Evolutionary conservation across 495 filamentous ascomycete species (phyloP), one percentile per base, ranked within the genome.

Genomic region (Penicillium ochrochloron): DNA sequence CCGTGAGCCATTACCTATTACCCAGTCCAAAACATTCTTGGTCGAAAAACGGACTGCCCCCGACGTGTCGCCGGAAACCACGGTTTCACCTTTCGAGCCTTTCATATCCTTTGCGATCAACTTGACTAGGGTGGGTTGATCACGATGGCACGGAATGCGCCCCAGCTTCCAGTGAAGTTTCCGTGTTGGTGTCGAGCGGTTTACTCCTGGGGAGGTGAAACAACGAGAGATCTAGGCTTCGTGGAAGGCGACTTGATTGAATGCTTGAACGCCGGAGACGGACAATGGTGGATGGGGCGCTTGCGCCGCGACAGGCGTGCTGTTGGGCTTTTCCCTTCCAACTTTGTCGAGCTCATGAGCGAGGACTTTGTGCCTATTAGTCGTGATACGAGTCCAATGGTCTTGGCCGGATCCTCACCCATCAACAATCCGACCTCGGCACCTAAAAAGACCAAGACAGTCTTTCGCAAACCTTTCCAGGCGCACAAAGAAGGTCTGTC

Each of bases 191-290:
- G 91, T 69, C 88, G 91, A 73, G 95, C 95, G 11, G 87, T 96
- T 53, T 98, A 97, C 74, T 97, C 94, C 41, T 99, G 92, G 91
- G 93, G 94, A 71, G 95, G 94, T 83, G 95, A 99, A 86, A 94
- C 91, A 3, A 96, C 94, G 78, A 87, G 89, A 68, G 95, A 99
- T 73, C 83, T 99, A 59, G 95, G 95, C 21, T 98, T 99, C 75
- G 89, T 98, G 64, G 96, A 99, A 75, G 95, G 96, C 50, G 95
- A 99, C 78, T 79, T 98, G 63, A 99, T 99, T 72, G 95, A 99
- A 85, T 97, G 93, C 73, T 83, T 99, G 21, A 99, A 98, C 75
- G 95, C 95, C 3, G 95, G 95, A 57, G 95, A 99, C 78, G 96
- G 96, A 31, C 91, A 90, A 58, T 99, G 95, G 96, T 99, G 95